Evolutionary conservation across 2,329 filamentous ascomycete genomes (phyloP).

Genomic region (Trichophaea hybrida): DNA sequence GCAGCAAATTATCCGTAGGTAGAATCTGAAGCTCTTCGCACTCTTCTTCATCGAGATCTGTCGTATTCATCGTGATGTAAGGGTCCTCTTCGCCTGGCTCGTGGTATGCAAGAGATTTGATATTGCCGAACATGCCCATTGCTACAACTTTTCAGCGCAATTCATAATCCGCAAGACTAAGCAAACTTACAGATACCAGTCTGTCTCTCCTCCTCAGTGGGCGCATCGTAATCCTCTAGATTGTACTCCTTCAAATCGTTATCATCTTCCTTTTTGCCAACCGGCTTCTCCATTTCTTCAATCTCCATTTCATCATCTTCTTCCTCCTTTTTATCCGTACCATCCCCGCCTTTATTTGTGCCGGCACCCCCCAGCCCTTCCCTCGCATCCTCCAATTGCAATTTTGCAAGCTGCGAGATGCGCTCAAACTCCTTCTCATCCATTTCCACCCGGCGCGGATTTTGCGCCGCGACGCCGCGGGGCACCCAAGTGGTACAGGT

Average conservation of each 20-base stretch:
- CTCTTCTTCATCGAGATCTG: constrained; percentile 51
- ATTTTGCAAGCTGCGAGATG: constrained; percentile 58
- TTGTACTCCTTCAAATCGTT: constrained; percentile 94
- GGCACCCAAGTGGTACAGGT: constrained; percentile 64
- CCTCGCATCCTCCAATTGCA: constrained; percentile 82
- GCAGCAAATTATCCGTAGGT: constrained; percentile 78
- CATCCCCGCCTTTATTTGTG: constrained; percentile 26
- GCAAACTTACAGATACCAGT: constrained; percentile 41
- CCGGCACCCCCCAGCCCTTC: constrained; percentile 66
- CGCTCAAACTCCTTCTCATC: constrained; percentile 62
- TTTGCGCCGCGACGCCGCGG: constrained; percentile 60
- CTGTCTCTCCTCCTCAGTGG: constrained; percentile 48
- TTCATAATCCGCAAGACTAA: neutral
- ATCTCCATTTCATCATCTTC: constrained; percentile 23
- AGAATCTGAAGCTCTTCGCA: constrained; percentile 87
- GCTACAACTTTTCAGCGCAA: constrained; percentile 7
- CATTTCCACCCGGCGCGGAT: constrained; percentile 59
- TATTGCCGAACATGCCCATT: constrained; percentile 88
- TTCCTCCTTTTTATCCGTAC: constrained; percentile 25
- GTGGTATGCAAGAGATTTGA: constrained; percentile 87
- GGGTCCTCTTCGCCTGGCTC: constrained; percentile 88
- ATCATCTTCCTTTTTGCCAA: constrained; percentile 25
- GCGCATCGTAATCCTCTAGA: constrained; percentile 87
- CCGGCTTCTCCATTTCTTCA: constrained; percentile 20
- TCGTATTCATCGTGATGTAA: constrained; percentile 76